Evolutionary conservation across 306 rosid genomes (phyloP).

Genomic region (Alnus glutinosa): DNA sequence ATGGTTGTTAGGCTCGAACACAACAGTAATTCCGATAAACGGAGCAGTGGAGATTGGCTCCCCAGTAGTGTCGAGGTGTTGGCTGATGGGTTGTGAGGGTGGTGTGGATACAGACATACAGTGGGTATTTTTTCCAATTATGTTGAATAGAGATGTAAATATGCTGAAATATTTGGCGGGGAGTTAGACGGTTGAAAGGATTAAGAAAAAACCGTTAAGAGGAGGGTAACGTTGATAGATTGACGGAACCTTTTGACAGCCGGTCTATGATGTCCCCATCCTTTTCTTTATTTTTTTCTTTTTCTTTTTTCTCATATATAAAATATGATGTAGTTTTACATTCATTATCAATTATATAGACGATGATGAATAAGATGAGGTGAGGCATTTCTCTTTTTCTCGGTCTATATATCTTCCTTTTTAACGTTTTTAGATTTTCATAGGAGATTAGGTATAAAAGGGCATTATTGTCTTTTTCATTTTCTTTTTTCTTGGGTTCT

Average conservation of each 20-base stretch:
- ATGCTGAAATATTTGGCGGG: slow-evolving; percentile 43
- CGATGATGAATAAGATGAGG: slow-evolving; percentile 49
- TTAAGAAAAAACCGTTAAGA: slow-evolving; percentile 49
- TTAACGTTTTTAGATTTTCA: neutral
- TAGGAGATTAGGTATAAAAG: too few species aligned
- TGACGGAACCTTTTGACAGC: slow-evolving; percentile 12
- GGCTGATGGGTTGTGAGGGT: slow-evolving; percentile 31
- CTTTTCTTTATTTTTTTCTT: slow-evolving; percentile 9
- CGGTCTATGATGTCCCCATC: slow-evolving; percentile 14
- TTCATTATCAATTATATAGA: slow-evolving; percentile 36
- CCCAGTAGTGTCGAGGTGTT: slow-evolving; percentile 62
- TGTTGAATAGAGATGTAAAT: slow-evolving; percentile 68
- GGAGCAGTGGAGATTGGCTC: slow-evolving; percentile 52
- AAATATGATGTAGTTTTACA: slow-evolving; percentile 31
- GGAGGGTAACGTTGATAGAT: slow-evolving; percentile 28
- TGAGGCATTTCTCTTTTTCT: slow-evolving; percentile 39
- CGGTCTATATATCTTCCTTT: neutral
- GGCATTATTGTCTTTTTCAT: neutral
- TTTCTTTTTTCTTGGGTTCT: too few species aligned
- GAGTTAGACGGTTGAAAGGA: slow-evolving; percentile 44
- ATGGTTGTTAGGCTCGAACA: slow-evolving; percentile 69
- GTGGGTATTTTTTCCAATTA: slow-evolving; percentile 37
- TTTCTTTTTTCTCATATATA: slow-evolving; percentile 31
- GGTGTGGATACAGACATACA: slow-evolving; percentile 25
- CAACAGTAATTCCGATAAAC: slow-evolving; percentile 46